Evolutionary conservation across 805 yeast genomes (phyloP), one percentile per base, ranked within the genome.

Genomic region (Pichia californica): DNA sequence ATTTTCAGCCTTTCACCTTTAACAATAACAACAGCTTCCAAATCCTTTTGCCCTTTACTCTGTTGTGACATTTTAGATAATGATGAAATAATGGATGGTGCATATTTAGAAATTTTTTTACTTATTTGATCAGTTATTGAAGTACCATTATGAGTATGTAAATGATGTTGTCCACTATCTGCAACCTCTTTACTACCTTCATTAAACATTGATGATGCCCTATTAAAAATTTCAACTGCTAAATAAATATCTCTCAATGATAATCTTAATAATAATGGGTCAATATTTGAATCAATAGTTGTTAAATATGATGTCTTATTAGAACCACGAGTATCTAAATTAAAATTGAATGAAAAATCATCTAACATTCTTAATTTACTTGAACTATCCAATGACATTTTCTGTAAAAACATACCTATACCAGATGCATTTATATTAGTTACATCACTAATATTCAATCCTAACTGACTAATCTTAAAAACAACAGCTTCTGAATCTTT

Each of bases 221-320:
- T 77, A 52, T 83, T 78, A 51, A 88, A 73, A 25, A 93, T 86
- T 11, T 71, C 67, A 53, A 83, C 60, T 0, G 95, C 97, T 36
- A 94, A 68, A 38, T 85, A 67, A 35, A 93, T 85, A 67, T 93
- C 99, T 46, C 95, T 71, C 44, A 91, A 63, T 0, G 98, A 88
- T 15, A 93, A 74, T 48, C 98, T 73, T 62, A 91, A 61, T 15
- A 91, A 64, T 31, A 93, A 59, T 0, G 94, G 93, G 45, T 91
- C 97, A 26, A 89, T 70, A 0, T 88, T 75, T 8, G 82, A 70
- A 43, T 81, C 81, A 10, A 88, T 71, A 29, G 72, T 68, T 0
- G 95, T 81, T 40, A 87, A 57, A 39, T 74, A 70, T 18, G 75
- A 75, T 1, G 76, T 73, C 0, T 70, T 57, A 1, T 81, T 74